A percentile compares a stretch with the other conserved stretches of the same genome.
phyloP scores from a whole-genome alignment of 176 grass and related monocot species.

The Eragrostis curvula region DNA sequence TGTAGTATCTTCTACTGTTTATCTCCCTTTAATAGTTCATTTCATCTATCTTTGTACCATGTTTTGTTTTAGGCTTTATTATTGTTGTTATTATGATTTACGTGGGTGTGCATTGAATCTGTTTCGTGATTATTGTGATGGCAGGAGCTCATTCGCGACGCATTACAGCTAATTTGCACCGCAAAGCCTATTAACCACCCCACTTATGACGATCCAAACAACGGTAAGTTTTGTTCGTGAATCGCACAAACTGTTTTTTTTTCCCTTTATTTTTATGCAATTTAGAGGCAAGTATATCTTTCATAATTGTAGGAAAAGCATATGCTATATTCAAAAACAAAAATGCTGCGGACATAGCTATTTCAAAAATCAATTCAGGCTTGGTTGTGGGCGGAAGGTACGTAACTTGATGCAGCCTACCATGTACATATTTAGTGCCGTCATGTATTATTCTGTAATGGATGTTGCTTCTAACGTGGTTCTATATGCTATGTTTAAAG shows the following conservation, averaged over 20 bases:
- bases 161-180: slow-evolving; percentile 44
- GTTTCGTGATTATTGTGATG: slow-evolving; percentile 23
- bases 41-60: not conserved
- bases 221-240: slow-evolving; percentile 50
- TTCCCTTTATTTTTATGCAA: not conserved
- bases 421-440: slow-evolving; percentile 19
- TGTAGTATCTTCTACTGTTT: not conserved
- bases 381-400: slow-evolving; percentile 95
- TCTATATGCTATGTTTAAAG: slow-evolving; percentile 36
- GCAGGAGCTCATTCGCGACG: slow-evolving; percentile 51
- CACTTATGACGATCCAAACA: slow-evolving; percentile 60
- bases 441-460: slow-evolving; percentile 19
- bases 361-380: slow-evolving; percentile 71
- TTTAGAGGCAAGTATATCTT: slow-evolving; percentile 31
- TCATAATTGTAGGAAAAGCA: slow-evolving; percentile 74
- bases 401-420: slow-evolving; percentile 7
- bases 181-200: slow-evolving; percentile 61
- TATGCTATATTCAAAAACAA: slow-evolving; percentile 79
- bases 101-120: too few species aligned
- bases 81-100: not conserved
- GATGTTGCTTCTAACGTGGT: slow-evolving; percentile 21
- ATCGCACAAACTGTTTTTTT: not conserved
- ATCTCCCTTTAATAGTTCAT: not conserved
- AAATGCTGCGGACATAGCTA: slow-evolving; percentile 55
- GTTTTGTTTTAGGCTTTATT: slow-evolving; percentile 18